Evolutionary conservation across 441 rosid species (phyloP), one percentile per base, ranked within the genome.

Genomic region (Geranium incanum): DNA sequence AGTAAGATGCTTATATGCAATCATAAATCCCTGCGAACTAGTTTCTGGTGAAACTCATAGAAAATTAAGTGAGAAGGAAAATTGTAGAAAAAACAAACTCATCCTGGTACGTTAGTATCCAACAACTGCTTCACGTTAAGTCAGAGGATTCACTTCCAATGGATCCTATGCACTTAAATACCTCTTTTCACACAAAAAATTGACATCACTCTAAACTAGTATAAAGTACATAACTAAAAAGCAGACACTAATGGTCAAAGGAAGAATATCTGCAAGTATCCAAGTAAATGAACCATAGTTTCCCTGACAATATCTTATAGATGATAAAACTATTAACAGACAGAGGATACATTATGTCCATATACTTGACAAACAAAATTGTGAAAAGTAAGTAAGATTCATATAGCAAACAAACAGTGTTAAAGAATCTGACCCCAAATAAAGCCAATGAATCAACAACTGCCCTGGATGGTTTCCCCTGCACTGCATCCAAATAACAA

Each of bases 391-490:
- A 63, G 9, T 63, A 63, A 63, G 67, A 63, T 63, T 1, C 3
- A 5, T 16, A 6, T 74, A 66, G 4, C 12, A n/a, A 76, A 73
- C 1, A 60, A 50, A 68, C 9, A 78, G 6, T 73, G 43, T 69
- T 72, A 62, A 76, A 78, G 78, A 82, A 78, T 68, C 87, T 82
- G 21, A 89, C 95, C 90, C 95, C 95, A 67, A 89, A 89, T 66
- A 89, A 79, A 70, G 95, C 91, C 79, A 89, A 77, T 36, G 90
- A 84, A 80, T 89, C 95, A 21, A 89, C 90, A 71, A 87, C 72
- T 9, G 83, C 80, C 80, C 82, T 89, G 21, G 95, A 87, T 67
- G 88, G 92, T 80, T 86, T 89, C 74, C 92, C 95, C 67, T 89
- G 85, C 21, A 85, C 95, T 89, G 89, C 85, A 83, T 43, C 12